Conservation (phyloP, 1,284 basidiomycete species). For the Grifola frondosa region DNA sequence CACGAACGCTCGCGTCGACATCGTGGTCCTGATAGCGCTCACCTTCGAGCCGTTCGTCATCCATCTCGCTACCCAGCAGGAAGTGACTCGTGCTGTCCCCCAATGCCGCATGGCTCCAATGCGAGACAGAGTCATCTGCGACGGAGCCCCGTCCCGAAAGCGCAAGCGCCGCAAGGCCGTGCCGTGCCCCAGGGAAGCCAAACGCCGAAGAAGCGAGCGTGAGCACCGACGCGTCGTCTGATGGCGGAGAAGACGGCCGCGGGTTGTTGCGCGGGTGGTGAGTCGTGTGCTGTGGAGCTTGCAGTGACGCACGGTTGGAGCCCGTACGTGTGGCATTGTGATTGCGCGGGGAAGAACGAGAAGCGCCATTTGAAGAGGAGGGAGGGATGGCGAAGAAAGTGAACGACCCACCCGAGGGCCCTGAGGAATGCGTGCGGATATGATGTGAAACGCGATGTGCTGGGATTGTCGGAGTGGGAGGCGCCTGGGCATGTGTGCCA, state of each 20-base stretch:
- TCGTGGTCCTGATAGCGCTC: constrained; percentile 56
- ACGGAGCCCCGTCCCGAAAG: constrained; percentile 32
- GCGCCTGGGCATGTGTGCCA: constrained; percentile 92
- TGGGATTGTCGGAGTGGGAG: constrained; percentile 54
- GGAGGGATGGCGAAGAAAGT: constrained; percentile 66
- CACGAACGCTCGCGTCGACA: constrained; percentile 75
- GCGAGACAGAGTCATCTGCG: constrained; percentile 67
- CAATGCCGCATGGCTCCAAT: constrained; percentile 45
- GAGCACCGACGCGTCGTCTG: constrained; percentile 88
- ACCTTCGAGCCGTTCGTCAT: constrained; percentile 26
- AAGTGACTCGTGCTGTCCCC: constrained; percentile 69
- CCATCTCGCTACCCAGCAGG: constrained; percentile 56
- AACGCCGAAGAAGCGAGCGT: constrained; percentile 93
- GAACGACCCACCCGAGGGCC: constrained; percentile 57
- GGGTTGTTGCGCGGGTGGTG: constrained; percentile 97
- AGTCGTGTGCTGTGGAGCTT: constrained; percentile 84
- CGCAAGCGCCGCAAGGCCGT: constrained; percentile 27
- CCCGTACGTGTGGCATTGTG: constrained; percentile 12
- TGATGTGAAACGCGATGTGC: constrained; percentile 52
- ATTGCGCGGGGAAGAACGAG: constrained; percentile 44
- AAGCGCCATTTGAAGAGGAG: constrained; percentile 45
- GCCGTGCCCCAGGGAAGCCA: constrained; percentile 57
- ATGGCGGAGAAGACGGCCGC: constrained; percentile 83
- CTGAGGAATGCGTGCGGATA: constrained; percentile 56
- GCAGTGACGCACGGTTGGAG: constrained; percentile 39